Evolutionary conservation across 1,139 yeast species (phyloP).

Genomic region (Arxiozyma bovina): DNA sequence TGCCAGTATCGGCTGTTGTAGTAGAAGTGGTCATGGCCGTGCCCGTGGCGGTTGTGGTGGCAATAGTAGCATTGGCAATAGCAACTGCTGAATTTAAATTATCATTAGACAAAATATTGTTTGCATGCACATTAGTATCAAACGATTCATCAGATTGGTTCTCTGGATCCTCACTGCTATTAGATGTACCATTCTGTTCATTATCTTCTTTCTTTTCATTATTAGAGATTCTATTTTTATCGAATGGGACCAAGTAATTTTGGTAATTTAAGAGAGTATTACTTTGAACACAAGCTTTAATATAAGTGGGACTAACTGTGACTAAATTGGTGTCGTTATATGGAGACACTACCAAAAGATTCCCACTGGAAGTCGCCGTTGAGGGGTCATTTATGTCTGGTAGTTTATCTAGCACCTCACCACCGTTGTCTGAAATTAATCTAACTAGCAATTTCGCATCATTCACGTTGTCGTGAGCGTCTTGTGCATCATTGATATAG

Average conservation of each 20-base stretch:
- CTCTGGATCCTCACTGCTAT: neutral
- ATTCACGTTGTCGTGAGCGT: slow-evolving; percentile 14
- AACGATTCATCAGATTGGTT: neutral
- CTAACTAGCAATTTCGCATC: slow-evolving; percentile 11
- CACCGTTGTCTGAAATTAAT: slow-evolving; percentile 12
- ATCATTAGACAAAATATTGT: neutral
- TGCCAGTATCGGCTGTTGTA: neutral
- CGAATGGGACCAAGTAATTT: slow-evolving; percentile 24
- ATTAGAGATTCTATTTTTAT: slow-evolving; percentile 12
- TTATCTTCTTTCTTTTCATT: neutral
- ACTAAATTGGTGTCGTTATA: slow-evolving; percentile 23
- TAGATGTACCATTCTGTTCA: neutral
- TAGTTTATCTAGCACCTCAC: slow-evolving; percentile 8
- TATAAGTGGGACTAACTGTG: slow-evolving; percentile 26
- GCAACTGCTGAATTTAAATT: neutral
- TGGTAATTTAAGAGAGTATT: slow-evolving; percentile 16
- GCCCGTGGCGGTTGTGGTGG: neutral
- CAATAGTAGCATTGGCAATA: neutral
- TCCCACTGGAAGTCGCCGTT: neutral
- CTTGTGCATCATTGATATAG: slow-evolving; percentile 21
- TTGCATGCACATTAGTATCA: neutral
- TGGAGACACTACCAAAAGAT: slow-evolving; percentile 24
- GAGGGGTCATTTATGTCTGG: slow-evolving; percentile 5
- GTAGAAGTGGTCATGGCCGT: neutral
- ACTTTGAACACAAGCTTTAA: slow-evolving; percentile 21